Evolutionary conservation across 169 alveolate species (phyloP).

Genomic region (Plasmodium berghei): DNA sequence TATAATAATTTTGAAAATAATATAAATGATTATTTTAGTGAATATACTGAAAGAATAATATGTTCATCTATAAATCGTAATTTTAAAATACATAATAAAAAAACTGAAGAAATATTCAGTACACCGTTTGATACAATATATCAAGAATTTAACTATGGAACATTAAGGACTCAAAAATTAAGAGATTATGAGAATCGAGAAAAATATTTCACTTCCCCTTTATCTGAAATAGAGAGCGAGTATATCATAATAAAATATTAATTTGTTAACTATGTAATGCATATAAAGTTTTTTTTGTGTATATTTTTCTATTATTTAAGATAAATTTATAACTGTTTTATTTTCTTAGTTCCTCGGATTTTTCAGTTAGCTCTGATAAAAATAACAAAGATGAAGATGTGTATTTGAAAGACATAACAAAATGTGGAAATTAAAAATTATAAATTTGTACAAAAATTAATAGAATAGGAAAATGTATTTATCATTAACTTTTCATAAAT

Average conservation of each 20-base stretch:
- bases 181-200: conserved; percentile 3
- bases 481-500: no score
- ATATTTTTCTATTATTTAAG: no score
- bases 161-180: conserved; percentile 13
- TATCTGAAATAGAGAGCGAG: background rate
- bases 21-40: conserved; percentile 34
- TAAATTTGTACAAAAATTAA: background rate
- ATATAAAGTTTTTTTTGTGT: no score
- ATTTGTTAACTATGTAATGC: no score
- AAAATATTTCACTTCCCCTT: conserved; percentile 19
- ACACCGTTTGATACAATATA: background rate
- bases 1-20: conserved; percentile 59
- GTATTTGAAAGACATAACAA: conserved; percentile 44
- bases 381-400: background rate
- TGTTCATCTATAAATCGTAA: conserved; percentile 26
- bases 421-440: background rate
- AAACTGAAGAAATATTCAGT: background rate
- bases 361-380: conserved; percentile 23
- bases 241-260: background rate
- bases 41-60: conserved; percentile 34
- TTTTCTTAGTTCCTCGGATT: conserved; percentile 30
- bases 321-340: no score
- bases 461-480: background rate
- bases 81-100: background rate
- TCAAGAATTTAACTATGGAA: conserved; percentile 19